Evolutionary conservation across 2,329 filamentous ascomycete species (phyloP).

Genomic region (Sporothrix luriei): DNA sequence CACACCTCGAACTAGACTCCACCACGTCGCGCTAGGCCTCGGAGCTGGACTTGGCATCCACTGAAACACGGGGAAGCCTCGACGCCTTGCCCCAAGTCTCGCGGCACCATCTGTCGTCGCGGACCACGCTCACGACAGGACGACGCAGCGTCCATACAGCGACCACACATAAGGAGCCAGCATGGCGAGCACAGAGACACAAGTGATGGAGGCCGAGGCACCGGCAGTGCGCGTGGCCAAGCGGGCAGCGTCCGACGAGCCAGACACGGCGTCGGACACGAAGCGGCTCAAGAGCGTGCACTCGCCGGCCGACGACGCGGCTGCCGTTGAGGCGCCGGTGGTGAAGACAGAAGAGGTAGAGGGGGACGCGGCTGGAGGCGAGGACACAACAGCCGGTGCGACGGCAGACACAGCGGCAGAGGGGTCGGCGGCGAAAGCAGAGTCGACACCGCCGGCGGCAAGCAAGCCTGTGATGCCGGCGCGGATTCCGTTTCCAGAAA

Average conservation of each 20-base stretch:
- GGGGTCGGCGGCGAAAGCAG: too few relatives aligned
- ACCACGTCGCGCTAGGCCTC: not conserved
- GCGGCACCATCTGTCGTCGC: not conserved
- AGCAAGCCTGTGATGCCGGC: slow-evolving; percentile 53
- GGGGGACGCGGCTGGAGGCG: not conserved
- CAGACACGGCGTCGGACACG: slow-evolving; percentile 60
- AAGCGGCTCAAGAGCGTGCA: slow-evolving; percentile 65
- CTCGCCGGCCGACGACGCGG: slow-evolving; percentile 41
- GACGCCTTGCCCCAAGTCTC: not conserved
- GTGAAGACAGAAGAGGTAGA: not conserved
- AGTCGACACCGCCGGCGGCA: not conserved
- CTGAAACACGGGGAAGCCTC: not conserved
- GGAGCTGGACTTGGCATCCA: slow-evolving; percentile 6
- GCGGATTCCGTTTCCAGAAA: slow-evolving; percentile 85
- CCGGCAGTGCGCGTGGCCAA: slow-evolving; percentile 48
- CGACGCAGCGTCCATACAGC: not conserved
- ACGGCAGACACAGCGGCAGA: not conserved
- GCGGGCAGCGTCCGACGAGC: slow-evolving; percentile 72
- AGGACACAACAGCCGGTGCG: not conserved
- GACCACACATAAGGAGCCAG: too few relatives aligned
- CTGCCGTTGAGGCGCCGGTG: slow-evolving; percentile 41
- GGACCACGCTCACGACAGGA: not conserved
- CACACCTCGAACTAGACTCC: not conserved
- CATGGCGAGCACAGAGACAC: not conserved
- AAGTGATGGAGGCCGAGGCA: not conserved